Evolutionary conservation across 2,329 filamentous ascomycete genomes (phyloP).

Genomic region (Cladosporium oxysporum): DNA sequence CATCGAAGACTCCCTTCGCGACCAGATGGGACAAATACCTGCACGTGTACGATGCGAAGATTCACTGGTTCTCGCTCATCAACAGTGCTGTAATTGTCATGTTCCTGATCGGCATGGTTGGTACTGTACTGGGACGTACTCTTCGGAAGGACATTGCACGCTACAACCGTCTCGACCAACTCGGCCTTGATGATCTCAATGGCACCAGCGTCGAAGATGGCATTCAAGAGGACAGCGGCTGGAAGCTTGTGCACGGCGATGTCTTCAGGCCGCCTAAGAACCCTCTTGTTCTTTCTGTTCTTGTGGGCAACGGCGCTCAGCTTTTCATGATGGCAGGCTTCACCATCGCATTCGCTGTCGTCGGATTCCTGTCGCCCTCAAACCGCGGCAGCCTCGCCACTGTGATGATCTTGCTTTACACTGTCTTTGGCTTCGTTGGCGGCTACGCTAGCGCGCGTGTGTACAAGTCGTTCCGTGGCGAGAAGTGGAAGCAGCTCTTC

Average conservation of each 20-base stretch:
- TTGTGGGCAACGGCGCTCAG: slow-evolving; percentile 91
- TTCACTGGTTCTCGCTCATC: slow-evolving; percentile 98
- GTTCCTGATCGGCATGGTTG: slow-evolving; percentile 86
- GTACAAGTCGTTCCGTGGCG: slow-evolving; percentile 94
- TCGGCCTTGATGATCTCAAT: slow-evolving; percentile 85
- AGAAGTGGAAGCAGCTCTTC: slow-evolving; percentile 94
- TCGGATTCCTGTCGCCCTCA: slow-evolving; percentile 93
- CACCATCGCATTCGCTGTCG: slow-evolving; percentile 88
- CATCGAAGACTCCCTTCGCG: slow-evolving; percentile 85
- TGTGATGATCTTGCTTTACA: slow-evolving; percentile 91
- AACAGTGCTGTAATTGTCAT: slow-evolving; percentile 94
- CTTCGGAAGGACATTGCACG: slow-evolving; percentile 93
- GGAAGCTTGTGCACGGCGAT: slow-evolving; percentile 97
- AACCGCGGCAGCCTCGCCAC: slow-evolving; percentile 93
- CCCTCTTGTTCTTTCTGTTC: slow-evolving; percentile 79
- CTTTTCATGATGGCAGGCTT: slow-evolving; percentile 97
- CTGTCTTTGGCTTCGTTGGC: slow-evolving; percentile 85
- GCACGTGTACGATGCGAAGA: slow-evolving; percentile 95
- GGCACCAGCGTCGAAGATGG: slow-evolving; percentile 80
- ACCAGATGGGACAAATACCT: slow-evolving; percentile 99
- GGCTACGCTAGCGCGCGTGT: slow-evolving; percentile 85
- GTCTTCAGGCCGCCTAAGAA: slow-evolving; percentile 88
- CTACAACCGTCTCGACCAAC: slow-evolving; percentile 91
- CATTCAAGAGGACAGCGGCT: slow-evolving; percentile 95
- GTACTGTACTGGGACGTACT: slow-evolving; percentile 85